Evolutionary conservation across 768 basidiomycete species (phyloP).

Genomic region (Termitomyces sp.): DNA sequence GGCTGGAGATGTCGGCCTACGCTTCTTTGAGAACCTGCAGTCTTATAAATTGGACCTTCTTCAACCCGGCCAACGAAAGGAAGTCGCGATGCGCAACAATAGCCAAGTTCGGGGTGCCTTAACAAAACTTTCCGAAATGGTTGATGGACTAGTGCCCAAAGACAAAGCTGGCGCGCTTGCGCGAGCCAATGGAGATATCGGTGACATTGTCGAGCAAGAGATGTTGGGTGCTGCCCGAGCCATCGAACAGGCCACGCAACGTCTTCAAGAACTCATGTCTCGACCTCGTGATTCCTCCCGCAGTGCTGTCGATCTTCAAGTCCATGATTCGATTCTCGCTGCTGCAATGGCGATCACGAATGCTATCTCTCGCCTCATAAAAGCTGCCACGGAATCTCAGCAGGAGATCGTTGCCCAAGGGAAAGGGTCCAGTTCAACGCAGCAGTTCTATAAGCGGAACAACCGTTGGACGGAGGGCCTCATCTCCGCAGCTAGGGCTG

Average conservation of each 20-base stretch:
- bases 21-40: slow-evolving; percentile 94
- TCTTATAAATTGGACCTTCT: slow-evolving; percentile 90
- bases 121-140: slow-evolving; percentile 78
- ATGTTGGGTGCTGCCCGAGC: slow-evolving; percentile 92
- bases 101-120: slow-evolving; percentile 81
- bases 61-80: slow-evolving; percentile 71
- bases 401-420: slow-evolving; percentile 97
- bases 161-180: slow-evolving; percentile 67
- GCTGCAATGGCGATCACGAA: slow-evolving; percentile 94
- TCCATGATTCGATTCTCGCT: slow-evolving; percentile 95
- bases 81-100: slow-evolving; percentile 87
- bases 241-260: slow-evolving; percentile 89
- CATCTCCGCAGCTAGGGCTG: slow-evolving; percentile 95
- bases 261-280: slow-evolving; percentile 87
- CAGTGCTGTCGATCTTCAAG: slow-evolving; percentile 89
- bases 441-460: slow-evolving; percentile 99
- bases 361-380: slow-evolving; percentile 91
- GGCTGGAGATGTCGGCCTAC: slow-evolving; percentile 84
- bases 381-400: slow-evolving; percentile 96
- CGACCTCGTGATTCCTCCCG: slow-evolving; percentile 86
- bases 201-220: slow-evolving; percentile 94
- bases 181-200: slow-evolving; percentile 87
- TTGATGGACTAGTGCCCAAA: slow-evolving; percentile 86
- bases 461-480: slow-evolving; percentile 99
- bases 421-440: slow-evolving; percentile 84